Percentiles rank a stretch among this genome's conserved stretches.
Conservation (phyloP, 2,329 filamentous ascomycete genomes). For the Capronia coronata region DNA sequence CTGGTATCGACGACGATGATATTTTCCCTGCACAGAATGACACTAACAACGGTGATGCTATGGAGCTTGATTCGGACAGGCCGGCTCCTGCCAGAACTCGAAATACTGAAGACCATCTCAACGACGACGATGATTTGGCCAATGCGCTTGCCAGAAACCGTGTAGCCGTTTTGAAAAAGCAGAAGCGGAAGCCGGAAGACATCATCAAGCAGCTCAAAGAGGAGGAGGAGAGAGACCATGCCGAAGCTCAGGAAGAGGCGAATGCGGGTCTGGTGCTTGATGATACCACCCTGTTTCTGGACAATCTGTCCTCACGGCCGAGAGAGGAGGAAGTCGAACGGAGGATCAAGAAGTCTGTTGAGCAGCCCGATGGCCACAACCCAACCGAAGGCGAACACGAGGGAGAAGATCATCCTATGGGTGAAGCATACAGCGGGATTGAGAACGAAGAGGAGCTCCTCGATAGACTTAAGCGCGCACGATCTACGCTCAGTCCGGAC, state of each 20-base stretch:
- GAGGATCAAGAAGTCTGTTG: constrained; percentile 20
- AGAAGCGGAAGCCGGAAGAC: constrained; percentile 85
- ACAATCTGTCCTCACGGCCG: constrained; percentile 63
- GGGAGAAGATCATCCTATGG: constrained; percentile 51
- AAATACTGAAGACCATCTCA: constrained; percentile 61
- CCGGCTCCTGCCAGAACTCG: constrained; percentile 51
- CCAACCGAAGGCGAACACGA: constrained; percentile 33
- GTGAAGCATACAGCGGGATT: constrained; percentile 46
- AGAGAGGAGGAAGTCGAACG: constrained; percentile 44
- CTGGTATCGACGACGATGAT: constrained; percentile 53
- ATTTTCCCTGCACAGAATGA: constrained; percentile 39
- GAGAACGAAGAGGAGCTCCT: constrained; percentile 45
- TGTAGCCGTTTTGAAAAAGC: constrained; percentile 78
- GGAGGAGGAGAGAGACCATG: constrained; percentile 51
- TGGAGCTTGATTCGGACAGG: constrained; percentile 64
- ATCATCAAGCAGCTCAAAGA: constrained; percentile 69
- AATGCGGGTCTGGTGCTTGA: constrained; percentile 77
- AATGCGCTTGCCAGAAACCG: constrained; percentile 77
- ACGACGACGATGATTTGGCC: constrained; percentile 90
- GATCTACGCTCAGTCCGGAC: constrained; percentile 41
- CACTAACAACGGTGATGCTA: constrained; percentile 47
- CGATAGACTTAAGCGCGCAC: constrained; percentile 47
- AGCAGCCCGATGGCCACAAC: constrained; percentile 10
- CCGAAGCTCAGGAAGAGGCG: constrained; percentile 45
- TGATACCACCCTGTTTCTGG: constrained; percentile 90